Evolutionary conservation across 2,329 filamentous ascomycete genomes (phyloP), one percentile per base, ranked within the genome.

Genomic region (Hypoxylon sp.): DNA sequence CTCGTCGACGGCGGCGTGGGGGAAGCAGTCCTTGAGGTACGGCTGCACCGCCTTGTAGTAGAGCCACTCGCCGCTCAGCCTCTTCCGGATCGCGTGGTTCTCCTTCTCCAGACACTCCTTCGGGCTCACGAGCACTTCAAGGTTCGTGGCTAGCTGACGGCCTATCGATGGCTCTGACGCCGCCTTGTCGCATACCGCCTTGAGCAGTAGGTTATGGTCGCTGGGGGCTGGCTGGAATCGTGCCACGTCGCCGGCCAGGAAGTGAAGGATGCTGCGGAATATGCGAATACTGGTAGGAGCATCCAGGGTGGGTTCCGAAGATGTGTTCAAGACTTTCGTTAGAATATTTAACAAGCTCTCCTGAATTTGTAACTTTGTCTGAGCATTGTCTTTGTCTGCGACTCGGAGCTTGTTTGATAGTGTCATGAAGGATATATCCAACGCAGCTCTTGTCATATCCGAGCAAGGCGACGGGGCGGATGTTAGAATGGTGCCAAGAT

Each of bases 21-120:
- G 75, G 31, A 79, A 74, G 7, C 82, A 81, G 2, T 70, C 58
- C 26, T 75, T 67, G 1, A 82, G 68, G 3, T 74, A 71, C 6
- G 67, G 69, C 48, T 72, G 67, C 0, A 83, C 64, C 9, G 52
- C 48, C 24, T 57, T 55, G 29, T 67, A 60, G 47, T 72, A 73
- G 10, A 73, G 58, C 70, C 70, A 73, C 10, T 62, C 63, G 3
- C 62, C 59, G 15, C 61, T 59, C 7, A 73, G 52, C 27, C 65
- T 61, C 51, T 69, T 72, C 10, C 52, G 50, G 17, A 66, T 41
- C 1, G 68, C 66, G 31, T 73, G 70, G 50, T 71, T 70, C 35
- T 59, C 53, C 20, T 64, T 61, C 4, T 60, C 61, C 8, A 73
- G 43, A 27, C 62, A 70, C 27, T 72, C 66, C 38, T 70, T 69